Evolutionary conservation across 2,329 filamentous ascomycete genomes (phyloP).

Genomic region (Pseudopithomyces chartarum): DNA sequence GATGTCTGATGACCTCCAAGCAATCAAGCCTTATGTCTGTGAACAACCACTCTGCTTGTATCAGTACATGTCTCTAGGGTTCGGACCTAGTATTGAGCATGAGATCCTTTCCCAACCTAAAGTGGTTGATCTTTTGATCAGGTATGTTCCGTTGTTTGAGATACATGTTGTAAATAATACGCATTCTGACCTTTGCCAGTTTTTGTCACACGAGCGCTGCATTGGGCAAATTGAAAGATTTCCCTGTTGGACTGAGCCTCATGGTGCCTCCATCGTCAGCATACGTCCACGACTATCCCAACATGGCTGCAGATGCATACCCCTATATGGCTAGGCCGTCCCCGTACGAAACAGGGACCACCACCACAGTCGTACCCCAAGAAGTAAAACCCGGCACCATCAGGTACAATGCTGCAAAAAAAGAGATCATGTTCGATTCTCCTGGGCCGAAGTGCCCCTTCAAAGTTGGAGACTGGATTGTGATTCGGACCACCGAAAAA

Average conservation of each 20-base stretch:
- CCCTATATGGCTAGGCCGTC: not conserved
- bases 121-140: constrained; percentile 83
- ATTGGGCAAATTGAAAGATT: constrained; percentile 52
- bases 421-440: constrained; percentile 52
- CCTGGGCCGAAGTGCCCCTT: constrained; percentile 40
- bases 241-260: constrained; percentile 62
- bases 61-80: constrained; percentile 85
- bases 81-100: constrained; percentile 83
- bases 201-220: constrained; percentile 72
- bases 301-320: not conserved
- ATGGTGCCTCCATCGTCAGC: constrained; percentile 51
- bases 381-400: constrained; percentile 14
- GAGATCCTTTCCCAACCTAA: constrained; percentile 79
- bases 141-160: too few relatives aligned
- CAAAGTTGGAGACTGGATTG: constrained; percentile 59
- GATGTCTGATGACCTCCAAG: constrained; percentile 67
- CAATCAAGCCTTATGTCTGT: constrained; percentile 78
- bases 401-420: constrained; percentile 42
- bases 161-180: too few relatives aligned
- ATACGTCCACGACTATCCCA: constrained; percentile 21
- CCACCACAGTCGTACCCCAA: not conserved
- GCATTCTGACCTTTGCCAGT: constrained; percentile 30
- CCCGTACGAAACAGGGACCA: not conserved
- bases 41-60: constrained; percentile 76
- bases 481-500: constrained; percentile 34